Percentiles rank a stretch among this genome's conserved stretches.
phyloP scores from a whole-genome alignment of 345 rosid genomes.

The Eutrema heterophyllum region DNA sequence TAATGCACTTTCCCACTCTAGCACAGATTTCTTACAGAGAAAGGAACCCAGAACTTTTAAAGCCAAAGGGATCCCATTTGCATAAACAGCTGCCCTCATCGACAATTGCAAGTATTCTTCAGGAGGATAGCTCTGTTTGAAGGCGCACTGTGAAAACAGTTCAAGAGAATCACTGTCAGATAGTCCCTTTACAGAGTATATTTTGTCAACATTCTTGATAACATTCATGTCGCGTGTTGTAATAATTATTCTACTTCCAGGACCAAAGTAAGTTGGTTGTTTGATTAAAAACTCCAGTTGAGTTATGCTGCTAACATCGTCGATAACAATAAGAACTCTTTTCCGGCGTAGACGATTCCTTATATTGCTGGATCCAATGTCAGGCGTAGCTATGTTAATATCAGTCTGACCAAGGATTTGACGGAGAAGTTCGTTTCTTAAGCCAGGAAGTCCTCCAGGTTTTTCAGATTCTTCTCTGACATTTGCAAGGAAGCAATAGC shows the following conservation, averaged over 20 bases:
- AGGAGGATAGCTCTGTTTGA: background rate
- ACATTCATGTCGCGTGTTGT: slow-evolving; percentile 1
- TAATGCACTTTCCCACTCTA: slow-evolving; percentile 26
- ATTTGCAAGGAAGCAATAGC: slow-evolving; percentile 32
- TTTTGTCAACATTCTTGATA: background rate
- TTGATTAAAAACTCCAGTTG: slow-evolving; percentile 8
- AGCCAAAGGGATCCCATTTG: slow-evolving; percentile 28
- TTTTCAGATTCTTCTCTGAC: slow-evolving; percentile 23
- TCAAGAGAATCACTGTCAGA: slow-evolving; percentile 5
- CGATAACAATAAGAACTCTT: slow-evolving; percentile 22
- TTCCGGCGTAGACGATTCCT: background rate
- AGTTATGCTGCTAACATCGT: background rate
- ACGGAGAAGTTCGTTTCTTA: background rate
- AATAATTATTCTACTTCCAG: slow-evolving; percentile 10
- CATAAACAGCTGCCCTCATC: background rate
- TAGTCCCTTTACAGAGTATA: background rate
- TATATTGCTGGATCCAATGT: background rate
- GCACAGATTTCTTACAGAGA: background rate
- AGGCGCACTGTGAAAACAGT: slow-evolving; percentile 13
- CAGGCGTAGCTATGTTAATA: background rate
- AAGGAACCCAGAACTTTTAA: slow-evolving; percentile 22
- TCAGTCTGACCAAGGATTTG: background rate
- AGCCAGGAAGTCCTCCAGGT: background rate
- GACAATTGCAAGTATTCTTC: slow-evolving; percentile 12
- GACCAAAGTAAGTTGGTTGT: background rate